A percentile compares a stretch with the other conserved stretches of the same genome.
phyloP scores from a whole-genome alignment of 75 land plant genomes.

The Selaginella moellendorffii region DNA sequence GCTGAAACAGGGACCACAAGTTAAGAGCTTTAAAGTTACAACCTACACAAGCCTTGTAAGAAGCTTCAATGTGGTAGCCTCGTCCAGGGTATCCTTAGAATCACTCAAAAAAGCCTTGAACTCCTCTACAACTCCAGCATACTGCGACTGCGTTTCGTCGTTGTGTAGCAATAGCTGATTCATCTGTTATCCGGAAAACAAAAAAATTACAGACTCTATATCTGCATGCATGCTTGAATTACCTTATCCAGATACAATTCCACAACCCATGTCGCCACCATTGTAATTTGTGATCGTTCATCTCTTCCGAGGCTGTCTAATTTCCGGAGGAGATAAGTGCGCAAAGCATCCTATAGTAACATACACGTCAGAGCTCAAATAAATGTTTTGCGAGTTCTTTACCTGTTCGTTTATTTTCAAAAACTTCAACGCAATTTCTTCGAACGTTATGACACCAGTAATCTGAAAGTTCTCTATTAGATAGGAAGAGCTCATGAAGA shows the following conservation, averaged over 20 bases:
- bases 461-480: constrained; percentile 34
- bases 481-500: neutral
- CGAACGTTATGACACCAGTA: constrained; percentile 61
- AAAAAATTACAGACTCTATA: constrained; percentile 1
- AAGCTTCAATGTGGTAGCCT: constrained; percentile 75
- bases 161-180: constrained; percentile 58
- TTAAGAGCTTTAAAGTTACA: neutral
- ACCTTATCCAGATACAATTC: constrained; percentile 97
- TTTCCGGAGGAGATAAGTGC: constrained; percentile 66
- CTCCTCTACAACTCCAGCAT: constrained; percentile 51
- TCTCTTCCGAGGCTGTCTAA: constrained; percentile 76
- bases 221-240: neutral
- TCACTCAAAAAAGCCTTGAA: constrained; percentile 93
- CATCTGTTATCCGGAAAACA: constrained; percentile 28
- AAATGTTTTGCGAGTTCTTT: neutral
- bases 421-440: constrained; percentile 91
- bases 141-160: constrained; percentile 39
- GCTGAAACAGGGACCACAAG: constrained; percentile 15
- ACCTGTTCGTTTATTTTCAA: constrained; percentile 68
- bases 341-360: constrained; percentile 63
- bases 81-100: constrained; percentile 89
- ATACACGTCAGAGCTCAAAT: too few relatives aligned
- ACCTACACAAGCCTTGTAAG: constrained; percentile 49
- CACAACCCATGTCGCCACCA: constrained; percentile 93
- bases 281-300: constrained; percentile 87